Conservation (phyloP, 1,284 basidiomycete species). For the Cutaneotrichosporon mucoides region DNA sequence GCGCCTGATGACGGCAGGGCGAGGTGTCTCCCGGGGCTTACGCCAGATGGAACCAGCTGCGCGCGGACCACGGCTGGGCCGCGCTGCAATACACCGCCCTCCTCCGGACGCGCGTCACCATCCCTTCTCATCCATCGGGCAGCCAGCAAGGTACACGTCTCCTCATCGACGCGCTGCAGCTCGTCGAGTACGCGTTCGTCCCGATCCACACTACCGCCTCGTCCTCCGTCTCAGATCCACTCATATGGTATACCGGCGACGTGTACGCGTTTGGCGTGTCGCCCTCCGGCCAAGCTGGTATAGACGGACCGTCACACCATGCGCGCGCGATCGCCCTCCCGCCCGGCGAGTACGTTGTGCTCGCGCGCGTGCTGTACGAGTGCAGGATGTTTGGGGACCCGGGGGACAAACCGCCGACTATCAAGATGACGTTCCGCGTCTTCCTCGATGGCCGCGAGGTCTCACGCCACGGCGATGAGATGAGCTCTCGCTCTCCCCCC, state of each 20-base stretch:
- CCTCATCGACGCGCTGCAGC: slow-evolving; percentile 36
- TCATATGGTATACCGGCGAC: slow-evolving; percentile 43
- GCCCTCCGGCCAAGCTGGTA: slow-evolving; percentile 6
- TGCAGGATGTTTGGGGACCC: slow-evolving; percentile 47
- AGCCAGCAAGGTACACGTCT: slow-evolving; percentile 26
- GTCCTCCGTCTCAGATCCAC: not conserved
- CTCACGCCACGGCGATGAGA: too few relatives aligned
- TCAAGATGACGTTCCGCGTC: slow-evolving; percentile 27
- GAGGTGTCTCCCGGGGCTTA: not conserved
- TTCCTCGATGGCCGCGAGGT: slow-evolving; percentile 13
- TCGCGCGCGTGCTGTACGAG: slow-evolving; percentile 42
- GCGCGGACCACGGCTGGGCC: slow-evolving; percentile 45
- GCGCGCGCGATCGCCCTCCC: slow-evolving; percentile 26
- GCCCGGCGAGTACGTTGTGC: slow-evolving; percentile 34
- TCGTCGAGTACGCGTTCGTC: slow-evolving; percentile 43
- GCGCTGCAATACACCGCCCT: slow-evolving; percentile 38
- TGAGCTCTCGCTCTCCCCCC: too few relatives aligned
- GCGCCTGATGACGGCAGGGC: too few relatives aligned
- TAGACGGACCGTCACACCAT: slow-evolving; percentile 23
- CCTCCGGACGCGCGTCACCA: slow-evolving; percentile 27
- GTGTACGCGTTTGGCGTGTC: slow-evolving; percentile 38
- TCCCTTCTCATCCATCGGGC: slow-evolving; percentile 7
- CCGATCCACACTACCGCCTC: slow-evolving; percentile 6
- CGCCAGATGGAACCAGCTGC: slow-evolving; percentile 37
- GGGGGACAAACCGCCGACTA: slow-evolving; percentile 24